Evolutionary conservation across 768 basidiomycete genomes (phyloP), one percentile per base, ranked within the genome.

Genomic region (Clavulina sp.): DNA sequence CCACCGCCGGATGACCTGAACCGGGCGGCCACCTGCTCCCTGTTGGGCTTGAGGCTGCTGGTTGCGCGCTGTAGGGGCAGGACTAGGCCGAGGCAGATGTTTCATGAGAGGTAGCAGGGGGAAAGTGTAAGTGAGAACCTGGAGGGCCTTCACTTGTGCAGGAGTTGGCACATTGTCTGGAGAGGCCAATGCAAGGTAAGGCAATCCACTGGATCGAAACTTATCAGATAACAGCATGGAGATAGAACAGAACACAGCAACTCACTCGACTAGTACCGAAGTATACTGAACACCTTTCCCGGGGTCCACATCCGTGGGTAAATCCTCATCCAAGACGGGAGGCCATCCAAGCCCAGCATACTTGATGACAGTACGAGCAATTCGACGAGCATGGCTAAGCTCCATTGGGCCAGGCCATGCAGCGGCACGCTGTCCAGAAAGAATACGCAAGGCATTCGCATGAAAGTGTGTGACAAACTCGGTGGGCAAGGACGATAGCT

Each of bases 391-490:
- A n/a, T 40, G 36, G n/a, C 32, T 6, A 26, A 52, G 50, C 23
- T 55, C 54, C 7, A 52, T 41, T 13, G 54, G 54, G 32, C 54
- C 54, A 30, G 50, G 52, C 54, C 54, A 55, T n/a, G 40, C 28
- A 26, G 33, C 18, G 6, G 36, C 24, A 13, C 36, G 41, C 32
- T 51, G 51, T n/a, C 41, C 32, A 18, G 54, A 49, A 6, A 55
- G 54, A 3, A 55, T 32, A n/a, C 54, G 54, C 19, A 55, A 26
- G 41, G 54, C 54, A 47, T 55, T 55, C 16, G 54, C 30, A 41
- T 55, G 54, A 16, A 57, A 40, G 31, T 55, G 52, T 18, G 51
- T 52, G 26, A 55, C 31, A 24, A 47, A 53, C 54, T 55, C 53
- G 3, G 33, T 33, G 4, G 54, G 54, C 9, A 55, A 38, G 3